A percentile compares a stretch with the other conserved stretches of the same genome.
phyloP scores from a whole-genome alignment of 2,329 filamentous ascomycete species.

The Alternaria sp. region DNA sequence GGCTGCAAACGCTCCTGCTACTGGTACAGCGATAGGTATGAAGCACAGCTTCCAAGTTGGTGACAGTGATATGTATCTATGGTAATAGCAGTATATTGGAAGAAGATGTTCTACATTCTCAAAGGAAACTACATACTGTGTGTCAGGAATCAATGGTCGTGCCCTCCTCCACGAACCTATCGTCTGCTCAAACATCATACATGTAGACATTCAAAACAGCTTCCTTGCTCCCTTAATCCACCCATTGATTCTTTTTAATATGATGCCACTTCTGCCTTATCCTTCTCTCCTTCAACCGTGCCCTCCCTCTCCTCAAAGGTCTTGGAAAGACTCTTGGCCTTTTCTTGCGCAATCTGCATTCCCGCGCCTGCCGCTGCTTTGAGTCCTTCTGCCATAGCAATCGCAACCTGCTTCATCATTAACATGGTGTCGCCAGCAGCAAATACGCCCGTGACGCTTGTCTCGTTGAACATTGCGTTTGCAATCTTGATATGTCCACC shows the following conservation, averaged over 20 bases:
- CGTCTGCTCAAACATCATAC: background rate
- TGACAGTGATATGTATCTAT: too few species aligned
- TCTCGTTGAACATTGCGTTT: constrained; percentile 58
- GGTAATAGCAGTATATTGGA: background rate
- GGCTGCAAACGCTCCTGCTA: background rate
- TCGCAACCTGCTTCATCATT: constrained; percentile 43
- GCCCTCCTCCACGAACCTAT: background rate
- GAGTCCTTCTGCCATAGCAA: constrained; percentile 42
- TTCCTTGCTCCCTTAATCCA: background rate
- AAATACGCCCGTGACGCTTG: constrained; percentile 62
- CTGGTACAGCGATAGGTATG: too few species aligned
- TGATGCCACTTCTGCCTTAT: constrained; percentile 7
- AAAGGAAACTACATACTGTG: background rate
- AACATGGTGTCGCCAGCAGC: constrained; percentile 61
- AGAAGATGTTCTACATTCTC: background rate
- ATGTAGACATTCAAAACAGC: background rate
- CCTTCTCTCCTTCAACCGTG: background rate
- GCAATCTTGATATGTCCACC: constrained; percentile 54
- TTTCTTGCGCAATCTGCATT: constrained; percentile 36
- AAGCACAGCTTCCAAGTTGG: background rate
- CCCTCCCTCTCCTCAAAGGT: constrained; percentile 18
- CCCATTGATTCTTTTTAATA: background rate
- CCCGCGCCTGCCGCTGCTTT: constrained; percentile 40
- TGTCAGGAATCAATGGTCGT: background rate
- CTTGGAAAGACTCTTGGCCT: constrained; percentile 22